Evolutionary conservation across 192 early-diverging fungal genomes (phyloP), one percentile per base, ranked within the genome.

Genomic region (Coemansia asiatica): DNA sequence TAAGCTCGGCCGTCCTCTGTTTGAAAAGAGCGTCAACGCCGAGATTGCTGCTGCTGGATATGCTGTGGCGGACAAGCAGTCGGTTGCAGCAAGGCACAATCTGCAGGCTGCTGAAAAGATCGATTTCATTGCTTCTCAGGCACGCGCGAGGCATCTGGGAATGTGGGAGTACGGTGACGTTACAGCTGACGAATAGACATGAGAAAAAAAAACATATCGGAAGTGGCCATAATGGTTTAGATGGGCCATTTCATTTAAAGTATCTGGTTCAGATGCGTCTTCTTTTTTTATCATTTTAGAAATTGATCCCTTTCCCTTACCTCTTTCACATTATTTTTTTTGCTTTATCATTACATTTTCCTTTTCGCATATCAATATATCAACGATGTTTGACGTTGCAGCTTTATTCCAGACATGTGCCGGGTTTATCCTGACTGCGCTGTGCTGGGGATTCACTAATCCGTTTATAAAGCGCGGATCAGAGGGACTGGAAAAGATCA

Each of bases 401-500:
- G 40, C 40, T 21, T 46, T 59, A 38, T 82, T 78, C n/a, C 74
- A 84, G 46, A 76, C 60, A 12, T 64, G 74, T 60, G 50, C 79
- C 8, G 83, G 83, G 0, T 84, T 84, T 67, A 60, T 84, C 22
- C 64, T 83, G 72, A 92, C 94, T 15, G 91, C 93, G 0, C 62
- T 94, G 16, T 96, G 92, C 68, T 98, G 96, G 96, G 96, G 96
- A 16, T 89, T 89, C 60, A 97, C 96, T 7, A 98, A 98, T 67
- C 95, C 95, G 1, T 95, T 98, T 68, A 94, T 98, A 66, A 96
- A 95, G 76, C 78, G 82, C 22, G 96, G 94, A 13, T 92, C 88
- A 55, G 66, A 65, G 28, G 96, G 93, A 10, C 74, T 98, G n/a
- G 91, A 94, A 44, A 56, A 69, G 9, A 84, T 97, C 46, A 86